phyloP scores from a whole-genome alignment of 1,284 basidiomycete genomes.

The Hymenochaete sp. region DNA sequence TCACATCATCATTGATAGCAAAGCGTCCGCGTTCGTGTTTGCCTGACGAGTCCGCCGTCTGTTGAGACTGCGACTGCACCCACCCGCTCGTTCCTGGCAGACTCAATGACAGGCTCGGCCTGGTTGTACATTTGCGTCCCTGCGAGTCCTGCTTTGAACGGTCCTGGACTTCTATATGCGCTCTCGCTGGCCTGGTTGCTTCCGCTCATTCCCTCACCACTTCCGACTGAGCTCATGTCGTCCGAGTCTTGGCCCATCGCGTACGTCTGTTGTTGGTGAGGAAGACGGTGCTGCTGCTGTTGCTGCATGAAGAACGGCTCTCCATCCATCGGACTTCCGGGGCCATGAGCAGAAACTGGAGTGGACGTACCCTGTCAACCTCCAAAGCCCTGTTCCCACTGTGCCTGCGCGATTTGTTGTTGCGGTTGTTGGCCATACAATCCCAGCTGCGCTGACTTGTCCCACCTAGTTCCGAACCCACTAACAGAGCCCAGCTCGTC shows the following conservation, averaged over 20 bases:
- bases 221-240: slow-evolving; percentile 34
- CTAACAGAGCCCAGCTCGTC: slow-evolving; percentile 28
- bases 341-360: slow-evolving; percentile 8
- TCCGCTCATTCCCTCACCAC: slow-evolving; percentile 8
- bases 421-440: slow-evolving; percentile 8
- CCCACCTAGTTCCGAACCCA: slow-evolving; percentile 16
- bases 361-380: slow-evolving; percentile 12
- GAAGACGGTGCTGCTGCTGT: slow-evolving; percentile 17
- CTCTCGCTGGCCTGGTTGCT: slow-evolving; percentile 8
- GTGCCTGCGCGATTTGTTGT: too few species aligned
- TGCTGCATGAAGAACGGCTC: slow-evolving; percentile 23
- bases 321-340: slow-evolving; percentile 20
- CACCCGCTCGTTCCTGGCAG: slow-evolving; percentile 5
- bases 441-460: slow-evolving; percentile 7
- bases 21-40: too few species aligned
- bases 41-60: too few species aligned
- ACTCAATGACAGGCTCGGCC: slow-evolving; percentile 14
- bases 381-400: slow-evolving; percentile 20
- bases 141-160: slow-evolving; percentile 1
- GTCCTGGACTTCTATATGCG: slow-evolving; percentile 12
- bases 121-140: slow-evolving; percentile 9
- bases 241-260: slow-evolving; percentile 33
- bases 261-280: slow-evolving; percentile 20
- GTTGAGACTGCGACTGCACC: too few species aligned
- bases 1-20: too few species aligned